Evolutionary conservation across 345 rosid species (phyloP), one percentile per base, ranked within the genome.

Genomic region (Gossypium herbaceum): DNA sequence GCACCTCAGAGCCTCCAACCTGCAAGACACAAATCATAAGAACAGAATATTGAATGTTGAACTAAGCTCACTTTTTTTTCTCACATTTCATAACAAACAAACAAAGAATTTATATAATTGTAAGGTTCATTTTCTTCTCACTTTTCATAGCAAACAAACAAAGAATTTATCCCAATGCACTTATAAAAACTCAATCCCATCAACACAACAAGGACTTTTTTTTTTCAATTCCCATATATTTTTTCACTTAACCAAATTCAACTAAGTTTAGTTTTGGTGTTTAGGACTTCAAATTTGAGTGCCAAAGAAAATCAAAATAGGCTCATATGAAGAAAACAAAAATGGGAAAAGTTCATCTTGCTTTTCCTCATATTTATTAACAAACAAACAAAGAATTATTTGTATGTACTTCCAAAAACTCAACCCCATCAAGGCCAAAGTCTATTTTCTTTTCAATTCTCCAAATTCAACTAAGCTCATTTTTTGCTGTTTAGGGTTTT

Each of bases 1-100:
- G 83, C 12, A 64, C 29, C 80, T 74, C 87, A 22, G 81, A 71
- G 58, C 39, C 81, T 72, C 73, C 83, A 72, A 72, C 80, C 86
- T 85, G 73, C 24, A 77, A 45, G 63, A 73, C 16, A 47, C 9
- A 29, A 55, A 24, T 61, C 9, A 39, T 29, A 22, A 8, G 13
- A n/a, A 52, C 8, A 12, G 59, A 54, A 67, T 3, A 58, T 20
- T 2, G 9, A 47, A 12, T 2, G 39, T 15, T 3, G 50, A 51
- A 72, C 13, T 50, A 52, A 48, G 50, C 45, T 66, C 24, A 16
- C 9, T 52, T 52, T 17, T 29, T 52, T 34, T 34, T 3, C 57
- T 52, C 20, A 17, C 57, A 52, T 52, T 52, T 52, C 57, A 5
- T 52, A 3, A 2, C 57, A 52, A 16, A 52, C 22, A 52, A 17